Evolutionary conservation across 208 protist species (phyloP).

Genomic region (Herpetomonas tarakana): DNA sequence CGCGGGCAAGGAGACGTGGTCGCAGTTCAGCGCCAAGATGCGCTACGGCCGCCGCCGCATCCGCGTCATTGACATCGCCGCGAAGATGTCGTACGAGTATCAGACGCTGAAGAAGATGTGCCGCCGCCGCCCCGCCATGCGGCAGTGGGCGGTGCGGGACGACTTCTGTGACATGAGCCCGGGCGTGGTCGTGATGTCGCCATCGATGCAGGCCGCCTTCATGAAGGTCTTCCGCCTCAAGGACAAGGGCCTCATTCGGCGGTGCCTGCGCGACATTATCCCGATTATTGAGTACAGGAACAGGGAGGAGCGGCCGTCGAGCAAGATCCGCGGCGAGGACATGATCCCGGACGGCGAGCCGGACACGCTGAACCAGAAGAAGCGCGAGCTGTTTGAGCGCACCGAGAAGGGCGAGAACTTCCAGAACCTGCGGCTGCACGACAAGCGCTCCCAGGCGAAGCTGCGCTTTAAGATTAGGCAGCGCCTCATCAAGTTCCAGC

Average conservation of each 20-base stretch:
- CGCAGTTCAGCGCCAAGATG: constrained; percentile 82
- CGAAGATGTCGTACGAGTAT: constrained; percentile 93
- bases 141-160: constrained; percentile 84
- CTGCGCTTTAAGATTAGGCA: constrained; percentile 80
- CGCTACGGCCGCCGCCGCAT: constrained; percentile 72
- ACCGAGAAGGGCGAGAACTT: constrained; percentile 77
- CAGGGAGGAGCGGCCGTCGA: constrained; percentile 49
- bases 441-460: constrained; percentile 81
- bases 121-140: constrained; percentile 74
- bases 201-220: constrained; percentile 88
- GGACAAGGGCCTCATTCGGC: constrained; percentile 81
- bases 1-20: constrained; percentile 82
- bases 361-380: constrained; percentile 88
- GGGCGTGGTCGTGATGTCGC: constrained; percentile 86
- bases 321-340: constrained; percentile 44
- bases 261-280: constrained; percentile 82
- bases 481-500: constrained; percentile 85
- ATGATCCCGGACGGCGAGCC: constrained; percentile 83
- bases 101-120: constrained; percentile 89
- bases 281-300: constrained; percentile 89
- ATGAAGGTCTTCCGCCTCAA: constrained; percentile 89
- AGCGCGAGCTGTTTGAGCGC: constrained; percentile 83
- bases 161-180: constrained; percentile 87
- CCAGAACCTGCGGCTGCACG: constrained; percentile 55
- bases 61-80: constrained; percentile 82